Evolutionary conservation across 139 green algal species (phyloP).

Genomic region (Coelastrella sp.): DNA sequence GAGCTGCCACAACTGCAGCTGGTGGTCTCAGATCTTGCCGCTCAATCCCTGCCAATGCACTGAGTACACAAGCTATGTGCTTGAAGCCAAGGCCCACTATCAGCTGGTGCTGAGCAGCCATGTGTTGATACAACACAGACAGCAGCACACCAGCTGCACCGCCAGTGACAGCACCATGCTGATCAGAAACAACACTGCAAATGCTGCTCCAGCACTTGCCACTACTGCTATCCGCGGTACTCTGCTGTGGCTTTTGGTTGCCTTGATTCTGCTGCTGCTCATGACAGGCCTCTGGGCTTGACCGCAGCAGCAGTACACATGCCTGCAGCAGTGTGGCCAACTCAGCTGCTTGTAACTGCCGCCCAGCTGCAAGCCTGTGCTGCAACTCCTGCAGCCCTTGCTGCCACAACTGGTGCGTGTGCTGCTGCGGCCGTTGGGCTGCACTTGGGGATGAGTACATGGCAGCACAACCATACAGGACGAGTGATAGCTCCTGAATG

Average conservation of each 20-base stretch:
- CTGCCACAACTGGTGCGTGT: neutral
- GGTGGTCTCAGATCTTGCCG: neutral
- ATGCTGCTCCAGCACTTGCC: neutral
- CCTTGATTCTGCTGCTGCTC: slow-evolving; percentile 22
- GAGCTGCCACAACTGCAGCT: neutral
- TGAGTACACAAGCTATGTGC: neutral
- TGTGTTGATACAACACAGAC: neutral
- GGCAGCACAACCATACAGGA: slow-evolving; percentile 61
- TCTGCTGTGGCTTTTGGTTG: slow-evolving; percentile 7
- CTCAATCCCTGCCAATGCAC: neutral
- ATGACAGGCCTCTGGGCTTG: neutral
- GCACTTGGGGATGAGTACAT: slow-evolving; percentile 14
- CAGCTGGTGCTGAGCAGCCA: neutral
- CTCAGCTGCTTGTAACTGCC: neutral
- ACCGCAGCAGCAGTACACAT: neutral
- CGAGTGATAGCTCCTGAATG: slow-evolving; percentile 58
- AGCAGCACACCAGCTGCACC: neutral
- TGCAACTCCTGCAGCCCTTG: neutral
- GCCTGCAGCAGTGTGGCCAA: slow-evolving; percentile 13
- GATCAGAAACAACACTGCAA: neutral
- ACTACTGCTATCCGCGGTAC: neutral
- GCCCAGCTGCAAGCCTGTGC: neutral
- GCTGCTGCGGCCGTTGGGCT: neutral
- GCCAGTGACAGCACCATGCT: neutral
- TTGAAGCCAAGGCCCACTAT: neutral